Evolutionary conservation across 768 basidiomycete species (phyloP).

Genomic region (Mrakia frigida): DNA sequence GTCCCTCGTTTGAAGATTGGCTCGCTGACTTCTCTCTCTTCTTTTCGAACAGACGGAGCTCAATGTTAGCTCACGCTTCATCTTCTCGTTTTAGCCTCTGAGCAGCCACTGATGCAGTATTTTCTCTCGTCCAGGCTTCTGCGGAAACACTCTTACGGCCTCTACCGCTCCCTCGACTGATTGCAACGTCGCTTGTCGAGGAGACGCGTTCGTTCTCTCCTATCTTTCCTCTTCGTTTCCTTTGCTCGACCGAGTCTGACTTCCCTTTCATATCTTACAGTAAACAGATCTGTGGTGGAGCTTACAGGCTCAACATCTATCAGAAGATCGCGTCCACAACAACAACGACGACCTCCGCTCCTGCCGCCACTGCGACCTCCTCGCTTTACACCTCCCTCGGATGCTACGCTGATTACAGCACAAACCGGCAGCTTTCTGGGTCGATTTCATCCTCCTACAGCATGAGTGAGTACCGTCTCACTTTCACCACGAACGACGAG

Average conservation of each 20-base stretch:
- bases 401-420: background rate
- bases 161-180: background rate
- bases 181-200: background rate
- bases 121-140: slow-evolving; percentile 20
- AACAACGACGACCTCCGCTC: background rate
- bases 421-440: slow-evolving; percentile 16
- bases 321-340: background rate
- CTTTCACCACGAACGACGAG: background rate
- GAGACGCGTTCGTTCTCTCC: background rate
- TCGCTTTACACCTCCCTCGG: slow-evolving; percentile 7
- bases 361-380: background rate
- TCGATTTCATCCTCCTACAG: background rate
- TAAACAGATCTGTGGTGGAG: background rate
- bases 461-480: background rate
- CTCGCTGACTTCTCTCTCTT: too few species aligned
- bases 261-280: background rate
- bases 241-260: background rate
- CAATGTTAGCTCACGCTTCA: background rate
- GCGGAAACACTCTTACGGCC: slow-evolving; percentile 19
- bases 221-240: background rate
- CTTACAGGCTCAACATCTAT: slow-evolving; percentile 22
- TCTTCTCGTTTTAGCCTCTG: background rate
- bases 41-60: background rate
- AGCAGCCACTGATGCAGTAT: too few species aligned
- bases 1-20: too few species aligned